Base-by-base conservation (phyloP, 139 green algal genomes). In the Tetradesmus lagerheimii region DNA sequence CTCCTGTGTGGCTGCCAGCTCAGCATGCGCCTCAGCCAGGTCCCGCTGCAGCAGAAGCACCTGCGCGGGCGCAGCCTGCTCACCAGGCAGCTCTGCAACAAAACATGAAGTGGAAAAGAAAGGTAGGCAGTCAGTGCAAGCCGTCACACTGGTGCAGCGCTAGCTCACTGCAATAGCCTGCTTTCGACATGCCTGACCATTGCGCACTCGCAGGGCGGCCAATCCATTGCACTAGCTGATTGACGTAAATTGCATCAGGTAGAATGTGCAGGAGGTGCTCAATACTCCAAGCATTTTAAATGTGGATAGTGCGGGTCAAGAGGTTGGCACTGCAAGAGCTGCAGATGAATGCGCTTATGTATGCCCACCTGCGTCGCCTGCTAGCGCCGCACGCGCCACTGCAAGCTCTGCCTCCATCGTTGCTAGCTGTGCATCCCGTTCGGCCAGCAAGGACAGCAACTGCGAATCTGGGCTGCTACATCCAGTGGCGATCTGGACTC, bases 391-490 rank as follows among this genome's bases (percentile, higher is more conserved):
- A 8, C 71, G 76, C 18, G n/a, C 50, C 0, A 71, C 45, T 66
- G 71, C 89, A 16, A 80, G 50, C 77, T 64, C 76, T 67, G 53
- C 75, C 29, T 25, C 47, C 85, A 23, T 34, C 27, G 35, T 45
- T 9, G 23, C 53, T 53, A 35, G 14, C 85, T 37, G 71, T 50
- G 85, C 78, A 41, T 94, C 91, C 23, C 92, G 86, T 71, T 97
- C 94, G 2, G 90, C 88, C 41, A 94, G 50, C 79, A 91, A 14
- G 16, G 47, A 35, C 6, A 90, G 80, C 90, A 95, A 50, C 20
- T 84, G 8, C 39, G 38, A 45, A 15, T 76, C 62, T 82, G 71
- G 20, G 84, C 84, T 80, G 57, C 41, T 31, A 20, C 37, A 34
- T 11, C 16, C 78, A 35, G 27, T 15, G 27, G 16, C 78, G 5